phyloP scores from a whole-genome alignment of 768 basidiomycete species.

The Suillus plorans region DNA sequence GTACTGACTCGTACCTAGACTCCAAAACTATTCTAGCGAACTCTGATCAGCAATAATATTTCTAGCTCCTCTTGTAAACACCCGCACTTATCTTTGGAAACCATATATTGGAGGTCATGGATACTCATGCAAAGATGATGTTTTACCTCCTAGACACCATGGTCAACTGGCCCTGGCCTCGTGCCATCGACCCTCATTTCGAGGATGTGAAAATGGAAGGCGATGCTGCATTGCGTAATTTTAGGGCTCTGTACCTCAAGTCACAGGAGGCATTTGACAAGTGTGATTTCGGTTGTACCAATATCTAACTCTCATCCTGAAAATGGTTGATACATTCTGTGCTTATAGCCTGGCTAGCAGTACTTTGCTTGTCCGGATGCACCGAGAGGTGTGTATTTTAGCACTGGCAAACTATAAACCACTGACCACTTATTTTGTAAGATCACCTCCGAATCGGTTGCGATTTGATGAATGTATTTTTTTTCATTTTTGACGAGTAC shows the following conservation, averaged over 20 bases:
- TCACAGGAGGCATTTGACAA: constrained; percentile 40
- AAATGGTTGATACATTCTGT: neutral
- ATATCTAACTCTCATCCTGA: neutral
- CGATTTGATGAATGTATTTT: constrained; percentile 34
- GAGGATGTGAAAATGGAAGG: constrained; percentile 33
- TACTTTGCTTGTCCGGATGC: constrained; percentile 5
- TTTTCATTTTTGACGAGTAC: constrained; percentile 34
- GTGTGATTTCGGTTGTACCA: constrained; percentile 40
- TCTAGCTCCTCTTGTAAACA: too few species aligned
- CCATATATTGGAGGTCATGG: neutral
- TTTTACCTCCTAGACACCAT: constrained; percentile 38
- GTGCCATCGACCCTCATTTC: constrained; percentile 40
- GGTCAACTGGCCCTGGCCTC: constrained; percentile 43
- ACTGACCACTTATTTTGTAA: constrained; percentile 2
- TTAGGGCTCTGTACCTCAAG: constrained; percentile 33
- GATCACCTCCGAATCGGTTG: constrained; percentile 24
- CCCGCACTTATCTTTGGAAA: neutral
- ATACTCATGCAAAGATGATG: neutral
- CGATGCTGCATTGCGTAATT: constrained; percentile 36
- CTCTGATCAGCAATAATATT: too few species aligned
- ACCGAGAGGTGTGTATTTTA: neutral
- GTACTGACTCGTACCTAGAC: too few species aligned
- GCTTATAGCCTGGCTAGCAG: constrained; percentile 6
- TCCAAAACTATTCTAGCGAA: too few species aligned
- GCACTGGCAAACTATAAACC: neutral